Percentiles rank a stretch among this genome's conserved stretches.
Conservation (phyloP, 768 basidiomycete species). For the Boletus fagicola region DNA sequence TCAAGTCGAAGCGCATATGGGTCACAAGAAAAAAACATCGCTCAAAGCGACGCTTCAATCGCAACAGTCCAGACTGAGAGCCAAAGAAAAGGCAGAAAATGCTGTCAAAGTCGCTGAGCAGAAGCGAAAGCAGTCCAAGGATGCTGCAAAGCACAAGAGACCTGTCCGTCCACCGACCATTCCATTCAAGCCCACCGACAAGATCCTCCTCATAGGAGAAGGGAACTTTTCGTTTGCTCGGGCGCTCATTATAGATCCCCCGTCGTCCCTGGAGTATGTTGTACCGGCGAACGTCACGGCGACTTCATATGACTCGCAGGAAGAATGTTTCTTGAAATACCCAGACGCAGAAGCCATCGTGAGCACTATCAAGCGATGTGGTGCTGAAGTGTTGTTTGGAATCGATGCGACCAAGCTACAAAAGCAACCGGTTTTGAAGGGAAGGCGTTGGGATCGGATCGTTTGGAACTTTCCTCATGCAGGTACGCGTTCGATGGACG, state of each 20-base stretch:
- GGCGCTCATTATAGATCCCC: conserved; percentile 57
- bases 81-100: conserved; percentile 59
- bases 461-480: conserved; percentile 98
- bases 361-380: conserved; percentile 47
- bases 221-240: conserved; percentile 93
- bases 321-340: conserved; percentile 79
- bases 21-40: conserved; percentile 52
- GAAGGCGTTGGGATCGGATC: conserved; percentile 69
- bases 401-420: conserved; percentile 84
- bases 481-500: conserved; percentile 48
- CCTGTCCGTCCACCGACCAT: conserved; percentile 46
- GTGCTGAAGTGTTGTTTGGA: conserved; percentile 71
- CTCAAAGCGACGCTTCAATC: conserved; percentile 69
- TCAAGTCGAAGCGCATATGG: conserved; percentile 10
- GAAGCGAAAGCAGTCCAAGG: conserved; percentile 35
- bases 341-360: conserved; percentile 67
- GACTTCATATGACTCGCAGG: conserved; percentile 81
- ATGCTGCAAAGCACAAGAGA: conserved; percentile 39
- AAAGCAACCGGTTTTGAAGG: conserved; percentile 54
- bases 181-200: conserved; percentile 64
- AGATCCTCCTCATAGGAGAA: conserved; percentile 82
- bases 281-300: conserved; percentile 72
- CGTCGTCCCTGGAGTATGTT: conserved; percentile 46
- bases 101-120: conserved; percentile 42
- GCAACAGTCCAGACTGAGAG: conserved; percentile 64